These are phyloP conservation scores for Heliamphora pulchella DNA, from an alignment of 179 eudicot genomes.

Conservation along the genomic window DNA sequence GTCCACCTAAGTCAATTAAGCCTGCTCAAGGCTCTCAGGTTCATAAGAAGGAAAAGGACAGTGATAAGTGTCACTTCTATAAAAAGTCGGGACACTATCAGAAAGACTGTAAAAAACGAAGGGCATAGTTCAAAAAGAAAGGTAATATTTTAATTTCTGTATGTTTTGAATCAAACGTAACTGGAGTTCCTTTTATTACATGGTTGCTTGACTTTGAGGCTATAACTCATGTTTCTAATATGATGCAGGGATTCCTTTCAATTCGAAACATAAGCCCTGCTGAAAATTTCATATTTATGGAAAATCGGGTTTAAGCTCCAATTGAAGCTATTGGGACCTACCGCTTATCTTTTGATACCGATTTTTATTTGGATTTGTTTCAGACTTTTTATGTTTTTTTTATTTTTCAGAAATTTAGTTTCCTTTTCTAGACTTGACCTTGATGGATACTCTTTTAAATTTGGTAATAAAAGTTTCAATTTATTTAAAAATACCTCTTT, in stretches of 20 bases:
- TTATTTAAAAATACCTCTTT: too few species aligned
- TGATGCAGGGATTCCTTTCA: not conserved
- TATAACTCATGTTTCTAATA: too few species aligned
- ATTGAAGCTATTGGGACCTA: too few species aligned
- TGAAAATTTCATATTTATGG: not conserved
- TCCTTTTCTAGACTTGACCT: not conserved
- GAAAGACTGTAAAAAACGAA: not conserved
- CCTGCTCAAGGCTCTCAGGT: too few species aligned
- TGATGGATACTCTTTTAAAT: too few species aligned
- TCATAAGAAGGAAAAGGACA: too few species aligned
- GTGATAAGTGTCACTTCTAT: too few species aligned
- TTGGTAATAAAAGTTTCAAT: too few species aligned
- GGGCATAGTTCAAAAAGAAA: not conserved
- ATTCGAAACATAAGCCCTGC: not conserved
- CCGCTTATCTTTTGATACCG: not conserved
- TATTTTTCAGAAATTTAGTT: not conserved
- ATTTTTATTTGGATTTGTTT: not conserved
- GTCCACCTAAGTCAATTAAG: too few species aligned
- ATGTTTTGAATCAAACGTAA: not conserved
- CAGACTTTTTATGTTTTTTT: not conserved
- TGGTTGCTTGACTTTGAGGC: not conserved
- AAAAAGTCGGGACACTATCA: too few species aligned
- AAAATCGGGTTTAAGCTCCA: not conserved
- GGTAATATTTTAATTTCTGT: not conserved
- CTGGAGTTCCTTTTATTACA: not conserved